phyloP scores from a whole-genome alignment of 2,329 filamentous ascomycete genomes.

The Pseudocercospora crystallina region DNA sequence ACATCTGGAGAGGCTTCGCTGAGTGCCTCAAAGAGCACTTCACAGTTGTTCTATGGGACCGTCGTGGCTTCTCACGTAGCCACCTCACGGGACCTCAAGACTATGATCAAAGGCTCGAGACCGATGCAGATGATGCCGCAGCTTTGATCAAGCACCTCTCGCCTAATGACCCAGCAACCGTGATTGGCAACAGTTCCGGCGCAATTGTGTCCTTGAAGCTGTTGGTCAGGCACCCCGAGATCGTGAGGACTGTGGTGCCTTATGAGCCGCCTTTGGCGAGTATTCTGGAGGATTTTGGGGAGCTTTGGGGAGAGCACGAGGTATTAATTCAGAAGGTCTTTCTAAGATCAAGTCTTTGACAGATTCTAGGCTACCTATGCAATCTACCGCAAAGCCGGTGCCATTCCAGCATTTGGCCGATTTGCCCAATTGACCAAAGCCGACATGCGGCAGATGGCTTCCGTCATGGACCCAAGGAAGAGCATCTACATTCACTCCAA shows the following conservation, averaged over 20 bases:
- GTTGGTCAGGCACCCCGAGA: constrained; percentile 12
- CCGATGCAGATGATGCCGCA: constrained; percentile 35
- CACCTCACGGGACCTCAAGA: constrained; percentile 22
- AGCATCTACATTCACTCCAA: constrained; percentile 3
- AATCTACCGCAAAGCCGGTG: constrained; percentile 16
- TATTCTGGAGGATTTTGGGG: constrained; percentile 14
- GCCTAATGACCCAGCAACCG: constrained; percentile 12
- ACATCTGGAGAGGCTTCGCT: constrained; percentile 29
- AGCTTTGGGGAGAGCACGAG: constrained; percentile 7
- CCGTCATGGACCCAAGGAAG: not conserved
- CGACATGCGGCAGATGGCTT: not conserved
- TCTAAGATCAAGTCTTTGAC: not conserved
- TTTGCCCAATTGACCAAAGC: constrained; percentile 18
- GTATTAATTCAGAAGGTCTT: too few species aligned
- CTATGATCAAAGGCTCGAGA: constrained; percentile 30
- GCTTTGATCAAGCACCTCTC: constrained; percentile 20
- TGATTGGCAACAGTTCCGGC: constrained; percentile 20
- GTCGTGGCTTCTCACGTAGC: constrained; percentile 26
- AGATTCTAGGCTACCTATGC: constrained; percentile 7
- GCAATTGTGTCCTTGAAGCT: constrained; percentile 16
- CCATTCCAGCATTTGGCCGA: constrained; percentile 7
- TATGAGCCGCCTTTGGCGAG: constrained; percentile 20
- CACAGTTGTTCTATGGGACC: constrained; percentile 34
- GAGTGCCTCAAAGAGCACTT: constrained; percentile 26
- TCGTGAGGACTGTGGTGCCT: constrained; percentile 9